Base-by-base conservation (phyloP, 1,139 yeast genomes). In the Pichia sp. region DNA sequence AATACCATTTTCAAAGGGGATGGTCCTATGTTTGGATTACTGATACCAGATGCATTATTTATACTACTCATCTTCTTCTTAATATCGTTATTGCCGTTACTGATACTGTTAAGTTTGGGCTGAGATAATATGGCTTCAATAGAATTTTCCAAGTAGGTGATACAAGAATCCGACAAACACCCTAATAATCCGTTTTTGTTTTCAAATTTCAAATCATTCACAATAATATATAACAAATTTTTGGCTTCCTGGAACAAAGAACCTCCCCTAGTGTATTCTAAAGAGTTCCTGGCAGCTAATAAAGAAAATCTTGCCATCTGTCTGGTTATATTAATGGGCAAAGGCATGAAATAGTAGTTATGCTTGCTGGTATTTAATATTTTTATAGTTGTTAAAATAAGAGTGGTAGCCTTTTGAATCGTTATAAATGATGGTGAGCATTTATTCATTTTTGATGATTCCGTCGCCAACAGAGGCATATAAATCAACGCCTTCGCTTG, bases 191-290 rank as follows among this genome's bases (percentile, higher is more conserved):
- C 77, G 40, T 69, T 66, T 26, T 63, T 65, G 40, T 78, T 72
- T 52, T 80, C 85, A 11, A 62, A 55, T 50, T 68, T 75, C 47
- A 81, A 62, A 41, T 72, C 73, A 26, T 67, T 64, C 2, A 81
- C 63, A 3, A 81, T 69, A 37, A 68, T 73, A 32, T 69, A 61
- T 35, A 83, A 62, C 41, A 82, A 63, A 35, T 66, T 70, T 52
- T 80, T 82, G 59, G 82, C 79, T 42, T 81, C 86, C 57, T 77
- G 83, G 55, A 81, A 79, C 46, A 87, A 64, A 1, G 92, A 81
- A 0, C 96, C 95, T 29, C 92, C 88, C 58, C 85, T 79, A 3
- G 87, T 81, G 59, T 85, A 86, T 52, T 86, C 95, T 47, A 87
- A 68, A 0, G 87, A 77, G 8, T 95, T 90, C 52, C 81, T 81